Conservation (phyloP, 2,329 filamentous ascomycete species). For the Fusarium dlaminii region DNA sequence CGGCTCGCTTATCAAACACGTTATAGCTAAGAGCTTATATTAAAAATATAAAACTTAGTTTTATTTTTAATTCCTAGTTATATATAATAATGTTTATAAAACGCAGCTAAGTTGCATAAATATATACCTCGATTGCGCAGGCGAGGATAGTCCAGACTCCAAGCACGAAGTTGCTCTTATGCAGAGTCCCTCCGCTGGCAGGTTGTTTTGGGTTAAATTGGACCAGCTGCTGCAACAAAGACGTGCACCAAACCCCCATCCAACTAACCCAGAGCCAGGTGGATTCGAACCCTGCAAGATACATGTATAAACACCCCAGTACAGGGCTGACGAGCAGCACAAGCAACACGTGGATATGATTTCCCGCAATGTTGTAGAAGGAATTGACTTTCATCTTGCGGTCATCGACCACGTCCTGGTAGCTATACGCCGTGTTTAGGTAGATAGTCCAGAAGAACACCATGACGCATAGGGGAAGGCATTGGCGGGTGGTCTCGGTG, state of each 20-base stretch:
- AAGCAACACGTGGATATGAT: neutral
- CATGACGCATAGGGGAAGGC: slow-evolving; percentile 34
- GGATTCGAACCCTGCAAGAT: neutral
- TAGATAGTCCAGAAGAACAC: slow-evolving; percentile 42
- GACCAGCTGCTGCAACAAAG: slow-evolving; percentile 11
- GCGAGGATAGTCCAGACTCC: slow-evolving; percentile 32
- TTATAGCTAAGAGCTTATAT: no score
- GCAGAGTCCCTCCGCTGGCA: slow-evolving; percentile 30
- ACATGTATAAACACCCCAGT: neutral
- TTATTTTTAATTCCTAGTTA: no score
- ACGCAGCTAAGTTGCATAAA: no score
- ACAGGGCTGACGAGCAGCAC: neutral
- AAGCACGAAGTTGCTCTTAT: slow-evolving; percentile 36
- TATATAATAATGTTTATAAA: no score
- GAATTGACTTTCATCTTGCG: slow-evolving; percentile 37
- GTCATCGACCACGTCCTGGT: slow-evolving; percentile 39
- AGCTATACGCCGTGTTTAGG: slow-evolving; percentile 41
- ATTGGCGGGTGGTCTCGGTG: slow-evolving; percentile 21
- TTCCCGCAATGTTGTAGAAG: slow-evolving; percentile 2
- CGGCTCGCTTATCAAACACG: no score
- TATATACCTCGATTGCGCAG: slow-evolving; percentile 35
- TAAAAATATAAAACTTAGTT: no score
- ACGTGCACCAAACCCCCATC: neutral
- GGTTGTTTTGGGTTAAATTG: slow-evolving; percentile 33
- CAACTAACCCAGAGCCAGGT: neutral